phyloP scores from a whole-genome alignment of 768 basidiomycete species.

The Mycena chlorophos region DNA sequence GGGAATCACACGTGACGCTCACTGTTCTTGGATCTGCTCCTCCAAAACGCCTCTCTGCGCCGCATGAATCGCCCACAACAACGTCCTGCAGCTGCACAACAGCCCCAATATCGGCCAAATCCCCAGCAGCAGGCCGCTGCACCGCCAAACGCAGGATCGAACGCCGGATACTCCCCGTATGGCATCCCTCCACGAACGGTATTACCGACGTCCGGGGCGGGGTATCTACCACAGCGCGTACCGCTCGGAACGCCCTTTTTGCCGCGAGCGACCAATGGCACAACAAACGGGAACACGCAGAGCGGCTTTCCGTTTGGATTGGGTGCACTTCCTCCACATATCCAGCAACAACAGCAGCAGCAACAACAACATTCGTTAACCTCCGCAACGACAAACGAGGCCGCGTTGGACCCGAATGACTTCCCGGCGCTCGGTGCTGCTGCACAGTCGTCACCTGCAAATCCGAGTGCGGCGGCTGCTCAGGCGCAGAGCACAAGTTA shows the following conservation, averaged over 20 bases:
- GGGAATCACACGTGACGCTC: no score
- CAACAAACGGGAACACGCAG: constrained; percentile 39
- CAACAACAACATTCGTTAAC: constrained; percentile 57
- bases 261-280: constrained; percentile 39
- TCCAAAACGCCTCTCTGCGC: neutral
- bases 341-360: constrained; percentile 51
- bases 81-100: constrained; percentile 15
- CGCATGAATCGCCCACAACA: constrained; percentile 17
- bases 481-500: constrained; percentile 29
- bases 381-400: constrained; percentile 67
- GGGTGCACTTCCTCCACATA: constrained; percentile 44
- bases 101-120: constrained; percentile 20
- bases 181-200: constrained; percentile 61
- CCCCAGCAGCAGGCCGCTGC: constrained; percentile 16
- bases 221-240: constrained; percentile 58
- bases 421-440: constrained; percentile 85
- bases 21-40: neutral
- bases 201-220: constrained; percentile 44
- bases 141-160: constrained; percentile 25
- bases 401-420: constrained; percentile 82
- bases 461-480: constrained; percentile 41
- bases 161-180: constrained; percentile 50
- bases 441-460: constrained; percentile 44
- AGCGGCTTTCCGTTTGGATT: constrained; percentile 61
- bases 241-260: constrained; percentile 62